Base-by-base conservation (phyloP, 179 eudicot species). In the Beta lomatogona region DNA sequence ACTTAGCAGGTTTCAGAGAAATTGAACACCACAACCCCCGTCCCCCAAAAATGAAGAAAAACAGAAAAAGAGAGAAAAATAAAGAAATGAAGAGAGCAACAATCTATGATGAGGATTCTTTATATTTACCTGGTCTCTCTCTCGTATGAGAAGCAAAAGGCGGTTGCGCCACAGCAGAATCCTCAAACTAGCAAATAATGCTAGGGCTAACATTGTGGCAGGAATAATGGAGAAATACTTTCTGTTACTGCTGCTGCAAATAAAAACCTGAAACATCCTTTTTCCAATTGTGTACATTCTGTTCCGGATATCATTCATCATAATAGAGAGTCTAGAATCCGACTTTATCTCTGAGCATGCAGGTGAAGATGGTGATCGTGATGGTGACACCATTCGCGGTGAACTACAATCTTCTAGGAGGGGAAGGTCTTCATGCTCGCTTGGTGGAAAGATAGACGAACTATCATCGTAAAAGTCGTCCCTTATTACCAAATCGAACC, bases 101-200 rank as follows among this genome's bases (percentile, higher is more conserved):
- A 9, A n/a, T 16, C 21, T n/a, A n/a, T 21, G 31, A 67, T 15
- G 55, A 31, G 52, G 41, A 13, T 28, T 31, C 7, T 7, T 22
- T 14, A 59, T 36, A 28, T 46, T 63, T 79, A 91, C 94, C 93
- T 89, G 83, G 84, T 91, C 93, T 76, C 87, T 89, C 83, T 88
- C 87, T 74, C 70, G 79, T 60, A 86, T 25, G 7, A 87, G 82
- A 71, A 76, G 57, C 84, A 76, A 55, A 77, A 88, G 65, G 8
- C 63, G 86, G 57, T 86, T 82, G 71, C 82, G 86, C 90, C 93
- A 71, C 83, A 88, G 82, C 83, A 77, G 60, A 46, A 86, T 82
- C 78, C 82, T 85, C 77, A 80, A 58, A 15, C 80, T 83, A 63
- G 88, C 77, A 53, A 86, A 16, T n/a, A 87, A 7, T 4, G 76